Conservation (phyloP, 106 monocot species). For the Gastrodia elata region DNA sequence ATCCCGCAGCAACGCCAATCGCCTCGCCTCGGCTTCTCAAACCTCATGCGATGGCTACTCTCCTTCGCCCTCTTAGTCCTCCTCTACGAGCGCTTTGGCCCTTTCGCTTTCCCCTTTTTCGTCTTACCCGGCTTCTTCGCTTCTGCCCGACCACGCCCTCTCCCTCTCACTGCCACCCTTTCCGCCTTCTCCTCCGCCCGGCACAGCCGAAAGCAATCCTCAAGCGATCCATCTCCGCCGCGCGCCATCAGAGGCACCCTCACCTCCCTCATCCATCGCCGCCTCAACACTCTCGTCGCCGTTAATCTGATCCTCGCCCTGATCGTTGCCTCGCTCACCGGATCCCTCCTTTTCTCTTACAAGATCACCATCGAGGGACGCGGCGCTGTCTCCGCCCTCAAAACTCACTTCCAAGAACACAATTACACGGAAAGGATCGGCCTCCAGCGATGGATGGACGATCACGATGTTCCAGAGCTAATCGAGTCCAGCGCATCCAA, state of each 20-base stretch:
- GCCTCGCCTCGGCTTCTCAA: conserved; percentile 17
- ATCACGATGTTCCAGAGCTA: conserved; percentile 28
- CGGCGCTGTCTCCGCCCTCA: conserved; percentile 30
- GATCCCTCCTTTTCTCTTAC: conserved; percentile 35
- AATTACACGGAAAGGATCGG: conserved; percentile 46
- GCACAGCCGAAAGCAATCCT: background rate
- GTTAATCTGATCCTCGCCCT: conserved; percentile 23
- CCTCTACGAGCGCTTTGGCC: conserved; percentile 7
- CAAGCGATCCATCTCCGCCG: background rate
- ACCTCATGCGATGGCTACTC: conserved; percentile 17
- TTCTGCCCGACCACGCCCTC: conserved; percentile 5
- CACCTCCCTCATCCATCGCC: conserved; percentile 16
- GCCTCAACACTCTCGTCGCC: conserved; percentile 30
- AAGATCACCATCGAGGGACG: conserved; percentile 39
- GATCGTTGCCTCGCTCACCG: conserved; percentile 18
- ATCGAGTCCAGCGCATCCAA: conserved; percentile 27
- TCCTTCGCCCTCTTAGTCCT: conserved; percentile 18
- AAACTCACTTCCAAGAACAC: conserved; percentile 26
- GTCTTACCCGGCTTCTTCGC: conserved; percentile 9
- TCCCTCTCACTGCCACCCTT: conserved; percentile 9
- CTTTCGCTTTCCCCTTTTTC: background rate
- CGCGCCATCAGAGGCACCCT: conserved; percentile 6
- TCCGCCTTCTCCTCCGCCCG: conserved; percentile 6
- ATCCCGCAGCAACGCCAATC: background rate
- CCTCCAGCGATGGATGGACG: conserved; percentile 35